Evolutionary conservation across 306 rosid genomes (phyloP).

Genomic region (Citrullus colocynthis): DNA sequence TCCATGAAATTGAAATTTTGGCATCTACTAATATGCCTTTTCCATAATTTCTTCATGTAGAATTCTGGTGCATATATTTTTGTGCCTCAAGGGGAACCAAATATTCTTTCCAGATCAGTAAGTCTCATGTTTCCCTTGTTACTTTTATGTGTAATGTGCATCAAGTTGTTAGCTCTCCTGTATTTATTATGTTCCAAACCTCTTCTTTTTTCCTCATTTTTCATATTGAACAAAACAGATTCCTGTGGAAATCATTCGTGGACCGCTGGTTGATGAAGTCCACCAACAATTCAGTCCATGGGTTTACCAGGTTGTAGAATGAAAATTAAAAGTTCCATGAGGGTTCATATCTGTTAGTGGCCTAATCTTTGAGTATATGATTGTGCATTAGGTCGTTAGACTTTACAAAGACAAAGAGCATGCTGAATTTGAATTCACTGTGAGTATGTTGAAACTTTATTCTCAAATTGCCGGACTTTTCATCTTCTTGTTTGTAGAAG

Average conservation of each 20-base stretch:
- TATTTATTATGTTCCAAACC: not conserved
- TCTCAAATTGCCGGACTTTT: not conserved
- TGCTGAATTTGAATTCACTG: slow-evolving; percentile 87
- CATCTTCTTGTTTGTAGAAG: not conserved
- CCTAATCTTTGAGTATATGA: not conserved
- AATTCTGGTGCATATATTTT: slow-evolving; percentile 84
- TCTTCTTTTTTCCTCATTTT: not conserved
- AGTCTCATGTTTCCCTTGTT: slow-evolving; percentile 14
- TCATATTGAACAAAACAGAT: slow-evolving; percentile 23
- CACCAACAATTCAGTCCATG: slow-evolving; percentile 63
- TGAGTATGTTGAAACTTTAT: slow-evolving; percentile 19
- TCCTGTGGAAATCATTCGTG: slow-evolving; percentile 44
- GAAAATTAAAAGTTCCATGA: not conserved
- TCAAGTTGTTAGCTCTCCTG: not conserved
- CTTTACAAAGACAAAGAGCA: slow-evolving; percentile 75
- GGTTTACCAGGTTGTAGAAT: slow-evolving; percentile 59
- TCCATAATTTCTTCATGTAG: slow-evolving; percentile 19
- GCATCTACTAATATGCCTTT: not conserved
- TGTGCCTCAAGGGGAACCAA: slow-evolving; percentile 59
- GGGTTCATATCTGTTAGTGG: not conserved
- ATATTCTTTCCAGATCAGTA: slow-evolving; percentile 69
- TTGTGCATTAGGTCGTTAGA: slow-evolving; percentile 46
- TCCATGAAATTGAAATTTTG: not conserved
- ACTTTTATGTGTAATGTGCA: not conserved
- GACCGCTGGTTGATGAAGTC: slow-evolving; percentile 61